These are phyloP conservation scores for Coprinellus micaceus DNA, from an alignment of 768 basidiomycete genomes.

Conservation along the genomic window DNA sequence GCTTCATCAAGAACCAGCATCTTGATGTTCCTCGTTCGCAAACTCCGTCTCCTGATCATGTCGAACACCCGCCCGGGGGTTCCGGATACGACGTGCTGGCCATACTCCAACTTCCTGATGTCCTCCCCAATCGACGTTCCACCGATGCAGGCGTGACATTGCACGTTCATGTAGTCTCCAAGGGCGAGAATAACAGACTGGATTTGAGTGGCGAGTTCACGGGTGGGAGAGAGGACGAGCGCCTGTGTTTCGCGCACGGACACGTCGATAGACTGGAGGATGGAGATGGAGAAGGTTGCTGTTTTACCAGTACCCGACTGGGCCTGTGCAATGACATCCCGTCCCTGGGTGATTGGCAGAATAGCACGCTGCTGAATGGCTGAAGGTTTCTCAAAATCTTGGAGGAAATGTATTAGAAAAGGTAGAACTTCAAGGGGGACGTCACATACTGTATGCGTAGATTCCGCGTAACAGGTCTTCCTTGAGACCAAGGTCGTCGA, in stretches of 20 bases:
- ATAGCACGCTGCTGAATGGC: slow-evolving; percentile 99
- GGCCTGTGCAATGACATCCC: slow-evolving; percentile 98
- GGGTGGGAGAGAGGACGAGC: slow-evolving; percentile 94
- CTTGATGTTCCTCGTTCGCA: slow-evolving; percentile 96
- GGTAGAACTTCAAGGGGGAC: neutral
- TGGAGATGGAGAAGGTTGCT: slow-evolving; percentile 96
- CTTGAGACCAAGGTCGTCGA: slow-evolving; percentile 89
- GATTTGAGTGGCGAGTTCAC: slow-evolving; percentile 98
- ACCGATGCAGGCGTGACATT: slow-evolving; percentile 97
- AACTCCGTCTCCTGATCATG: slow-evolving; percentile 92
- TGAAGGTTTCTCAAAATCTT: slow-evolving; percentile 95
- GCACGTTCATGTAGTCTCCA: slow-evolving; percentile 99
- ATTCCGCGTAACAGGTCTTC: slow-evolving; percentile 94
- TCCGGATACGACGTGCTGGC: slow-evolving; percentile 95
- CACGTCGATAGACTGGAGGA: slow-evolving; percentile 96
- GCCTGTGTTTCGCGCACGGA: slow-evolving; percentile 94
- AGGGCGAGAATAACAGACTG: slow-evolving; percentile 94
- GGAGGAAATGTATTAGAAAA: neutral
- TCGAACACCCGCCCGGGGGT: slow-evolving; percentile 98
- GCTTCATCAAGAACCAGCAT: slow-evolving; percentile 95
- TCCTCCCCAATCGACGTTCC: slow-evolving; percentile 97
- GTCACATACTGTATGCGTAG: slow-evolving; percentile 87
- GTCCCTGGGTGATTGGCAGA: slow-evolving; percentile 89
- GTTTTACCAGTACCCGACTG: slow-evolving; percentile 99
- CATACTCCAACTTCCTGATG: slow-evolving; percentile 94